Evolutionary conservation across 2,329 filamentous ascomycete species (phyloP).

Genomic region (Clarireedia hainanense): DNA sequence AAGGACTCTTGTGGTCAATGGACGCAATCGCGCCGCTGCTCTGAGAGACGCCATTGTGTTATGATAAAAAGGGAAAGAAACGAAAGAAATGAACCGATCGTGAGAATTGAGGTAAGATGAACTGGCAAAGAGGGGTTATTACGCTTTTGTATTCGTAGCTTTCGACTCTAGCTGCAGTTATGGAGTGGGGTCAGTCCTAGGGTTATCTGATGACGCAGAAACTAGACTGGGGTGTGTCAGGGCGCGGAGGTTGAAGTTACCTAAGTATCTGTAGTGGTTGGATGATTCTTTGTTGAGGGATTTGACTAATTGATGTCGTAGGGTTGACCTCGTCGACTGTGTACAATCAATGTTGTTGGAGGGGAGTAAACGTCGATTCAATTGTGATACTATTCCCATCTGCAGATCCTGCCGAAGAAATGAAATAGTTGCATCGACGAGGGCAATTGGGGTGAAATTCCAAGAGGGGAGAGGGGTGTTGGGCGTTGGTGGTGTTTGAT

Average conservation of each 20-base stretch:
- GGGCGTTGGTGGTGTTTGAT: too few species aligned
- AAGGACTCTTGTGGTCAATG: slow-evolving; percentile 16
- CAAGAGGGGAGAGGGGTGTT: too few species aligned
- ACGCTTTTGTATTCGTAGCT: neutral
- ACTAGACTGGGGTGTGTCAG: neutral
- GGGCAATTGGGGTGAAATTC: too few species aligned
- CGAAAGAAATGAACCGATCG: neutral
- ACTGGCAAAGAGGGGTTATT: neutral
- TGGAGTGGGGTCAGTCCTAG: neutral
- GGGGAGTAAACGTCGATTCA: too few species aligned
- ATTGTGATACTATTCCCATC: too few species aligned
- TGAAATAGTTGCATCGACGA: too few species aligned
- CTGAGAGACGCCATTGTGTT: slow-evolving; percentile 26
- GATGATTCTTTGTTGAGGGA: neutral
- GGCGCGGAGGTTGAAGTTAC: neutral
- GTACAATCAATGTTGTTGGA: too few species aligned
- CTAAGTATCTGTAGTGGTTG: neutral
- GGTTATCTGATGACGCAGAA: neutral
- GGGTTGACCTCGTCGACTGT: too few species aligned
- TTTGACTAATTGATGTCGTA: neutral
- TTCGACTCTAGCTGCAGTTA: neutral
- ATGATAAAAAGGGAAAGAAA: neutral
- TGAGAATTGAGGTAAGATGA: neutral
- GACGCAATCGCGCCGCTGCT: slow-evolving; percentile 25
- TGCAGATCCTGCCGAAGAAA: too few species aligned